Conservation (phyloP, 2,329 filamentous ascomycete genomes). For the Colletotrichum acutatum region DNA sequence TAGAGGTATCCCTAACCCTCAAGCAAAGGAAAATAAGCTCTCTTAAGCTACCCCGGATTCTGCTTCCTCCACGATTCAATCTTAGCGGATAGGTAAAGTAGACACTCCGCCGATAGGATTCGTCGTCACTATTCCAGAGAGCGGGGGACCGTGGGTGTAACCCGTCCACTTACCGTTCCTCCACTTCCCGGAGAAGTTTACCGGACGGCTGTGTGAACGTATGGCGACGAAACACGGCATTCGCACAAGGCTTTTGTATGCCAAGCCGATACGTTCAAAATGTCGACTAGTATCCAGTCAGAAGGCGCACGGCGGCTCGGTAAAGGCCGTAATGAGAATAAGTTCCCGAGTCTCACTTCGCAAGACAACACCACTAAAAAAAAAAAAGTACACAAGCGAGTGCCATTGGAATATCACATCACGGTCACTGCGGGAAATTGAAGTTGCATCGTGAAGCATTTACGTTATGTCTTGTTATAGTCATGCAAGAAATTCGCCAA, state of each 20-base stretch:
- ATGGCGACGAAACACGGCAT: not conserved
- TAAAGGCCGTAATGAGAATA: not conserved
- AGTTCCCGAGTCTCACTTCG: too few species aligned
- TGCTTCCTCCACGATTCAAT: not conserved
- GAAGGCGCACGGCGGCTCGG: not conserved
- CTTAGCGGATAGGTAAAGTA: not conserved
- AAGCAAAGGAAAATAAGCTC: not conserved
- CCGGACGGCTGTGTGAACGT: not conserved
- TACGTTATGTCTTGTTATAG: conserved; percentile 16
- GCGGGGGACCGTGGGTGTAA: not conserved
- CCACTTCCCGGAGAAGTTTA: not conserved
- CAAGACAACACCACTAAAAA: not conserved
- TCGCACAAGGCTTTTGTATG: not conserved
- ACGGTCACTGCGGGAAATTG: not conserved
- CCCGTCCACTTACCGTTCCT: not conserved
- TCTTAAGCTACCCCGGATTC: not conserved
- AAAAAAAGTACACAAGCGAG: not conserved
- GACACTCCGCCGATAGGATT: not conserved
- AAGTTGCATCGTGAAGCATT: not conserved
- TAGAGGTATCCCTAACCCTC: not conserved
- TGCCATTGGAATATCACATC: not conserved
- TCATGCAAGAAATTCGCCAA: not conserved
- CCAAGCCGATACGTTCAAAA: not conserved
- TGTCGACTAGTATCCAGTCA: not conserved
- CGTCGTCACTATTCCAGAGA: not conserved